These are phyloP conservation scores for Fusarium proliferatum DNA, from an alignment of 2,329 filamentous ascomycete species.

Conservation along the genomic window DNA sequence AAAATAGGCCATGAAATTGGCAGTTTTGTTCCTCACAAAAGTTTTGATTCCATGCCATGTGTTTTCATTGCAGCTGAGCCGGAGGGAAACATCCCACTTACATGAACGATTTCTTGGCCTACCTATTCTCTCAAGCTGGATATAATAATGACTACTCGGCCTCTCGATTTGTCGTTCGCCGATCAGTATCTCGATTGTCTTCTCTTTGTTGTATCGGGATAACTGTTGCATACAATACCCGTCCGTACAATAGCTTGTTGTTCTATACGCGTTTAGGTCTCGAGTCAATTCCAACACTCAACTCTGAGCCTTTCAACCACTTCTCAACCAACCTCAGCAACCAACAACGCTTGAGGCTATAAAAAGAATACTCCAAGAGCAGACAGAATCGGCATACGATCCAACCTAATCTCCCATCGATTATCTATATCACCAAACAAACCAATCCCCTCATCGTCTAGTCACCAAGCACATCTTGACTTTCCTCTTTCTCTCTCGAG, in stretches of 20 bases:
- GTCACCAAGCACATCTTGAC: slow-evolving; percentile 16
- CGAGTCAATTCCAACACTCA: slow-evolving; percentile 2
- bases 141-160: slow-evolving; percentile 1
- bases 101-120: slow-evolving; percentile 24
- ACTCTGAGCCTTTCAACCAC: not conserved
- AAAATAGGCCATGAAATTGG: slow-evolving; percentile 14
- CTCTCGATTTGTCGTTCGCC: slow-evolving; percentile 7
- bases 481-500: slow-evolving; percentile 25
- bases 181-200: not conserved
- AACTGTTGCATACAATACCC: not conserved
- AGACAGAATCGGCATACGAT: slow-evolving; percentile 6
- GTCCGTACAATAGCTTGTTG: not conserved
- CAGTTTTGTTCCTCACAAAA: slow-evolving; percentile 9
- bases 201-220: slow-evolving; percentile 12
- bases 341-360: slow-evolving; percentile 3
- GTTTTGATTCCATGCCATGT: slow-evolving; percentile 19
- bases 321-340: not conserved
- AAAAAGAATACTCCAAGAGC: slow-evolving; percentile 12
- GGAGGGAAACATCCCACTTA: slow-evolving; percentile 36
- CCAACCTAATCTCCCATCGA: slow-evolving; percentile 14
- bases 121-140: slow-evolving; percentile 10
- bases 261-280: slow-evolving; percentile 4
- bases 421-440: slow-evolving; percentile 19
- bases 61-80: slow-evolving; percentile 7
- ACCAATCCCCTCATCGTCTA: slow-evolving; percentile 20